These are phyloP conservation scores for Kwoniella shandongensis DNA, from an alignment of 768 basidiomycete genomes.

Conservation along the genomic window DNA sequence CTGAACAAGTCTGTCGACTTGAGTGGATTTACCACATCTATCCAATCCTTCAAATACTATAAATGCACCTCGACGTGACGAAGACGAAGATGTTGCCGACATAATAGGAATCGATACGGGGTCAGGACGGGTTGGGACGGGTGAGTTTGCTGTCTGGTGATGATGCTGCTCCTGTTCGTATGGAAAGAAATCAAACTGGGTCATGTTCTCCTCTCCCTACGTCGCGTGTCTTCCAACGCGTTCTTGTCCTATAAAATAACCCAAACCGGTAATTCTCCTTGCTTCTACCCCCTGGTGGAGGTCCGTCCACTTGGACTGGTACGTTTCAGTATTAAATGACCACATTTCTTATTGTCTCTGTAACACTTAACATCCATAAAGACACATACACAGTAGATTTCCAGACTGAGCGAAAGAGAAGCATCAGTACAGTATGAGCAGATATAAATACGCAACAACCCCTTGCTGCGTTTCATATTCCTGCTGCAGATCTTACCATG, in stretches of 20 bases:
- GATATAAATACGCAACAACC: not conserved
- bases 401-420: too few relatives aligned
- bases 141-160: not conserved
- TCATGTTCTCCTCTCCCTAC: too few relatives aligned
- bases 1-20: slow-evolving; percentile 64
- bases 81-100: not conserved
- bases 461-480: not conserved
- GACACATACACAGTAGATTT: too few relatives aligned
- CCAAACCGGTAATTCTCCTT: not conserved
- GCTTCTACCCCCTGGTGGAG: not conserved
- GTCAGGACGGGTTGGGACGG: not conserved
- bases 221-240: too few relatives aligned
- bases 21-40: slow-evolving; percentile 90
- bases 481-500: too few relatives aligned
- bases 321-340: not conserved
- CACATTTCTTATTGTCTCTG: slow-evolving; percentile 1
- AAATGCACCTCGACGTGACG: slow-evolving; percentile 63
- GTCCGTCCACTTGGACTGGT: too few relatives aligned
- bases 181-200: too few relatives aligned
- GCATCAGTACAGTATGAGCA: not conserved
- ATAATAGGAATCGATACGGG: not conserved
- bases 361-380: not conserved
- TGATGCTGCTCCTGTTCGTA: not conserved
- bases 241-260: too few relatives aligned
- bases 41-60: slow-evolving; percentile 96